phyloP scores from a whole-genome alignment of 1,284 basidiomycete genomes.

The Flammula alnicola region DNA sequence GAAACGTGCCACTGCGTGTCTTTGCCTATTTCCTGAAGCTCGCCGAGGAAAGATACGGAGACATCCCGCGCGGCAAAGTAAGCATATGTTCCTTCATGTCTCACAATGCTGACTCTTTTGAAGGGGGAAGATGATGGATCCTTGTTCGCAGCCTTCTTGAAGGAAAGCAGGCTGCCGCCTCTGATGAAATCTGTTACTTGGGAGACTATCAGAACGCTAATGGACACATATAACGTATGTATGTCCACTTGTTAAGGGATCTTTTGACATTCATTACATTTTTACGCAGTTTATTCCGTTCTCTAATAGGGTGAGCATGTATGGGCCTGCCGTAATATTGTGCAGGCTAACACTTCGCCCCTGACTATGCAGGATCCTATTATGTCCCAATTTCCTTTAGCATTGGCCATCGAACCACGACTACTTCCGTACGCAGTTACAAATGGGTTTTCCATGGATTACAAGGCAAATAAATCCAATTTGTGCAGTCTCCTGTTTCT shows the following conservation, averaged over 20 bases:
- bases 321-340: constrained; percentile 5
- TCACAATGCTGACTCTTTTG: constrained; percentile 13
- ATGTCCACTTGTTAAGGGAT: constrained; percentile 7
- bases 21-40: constrained; percentile 67
- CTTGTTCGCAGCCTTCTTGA: constrained; percentile 64
- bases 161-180: constrained; percentile 64
- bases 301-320: constrained; percentile 56
- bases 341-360: constrained; percentile 11
- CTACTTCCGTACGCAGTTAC: constrained; percentile 69
- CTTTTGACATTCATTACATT: constrained; percentile 8
- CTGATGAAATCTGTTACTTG: constrained; percentile 58
- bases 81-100: constrained; percentile 5
- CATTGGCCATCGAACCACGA: constrained; percentile 73
- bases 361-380: constrained; percentile 61
- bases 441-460: constrained; percentile 78
- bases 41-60: constrained; percentile 59
- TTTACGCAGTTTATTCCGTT: constrained; percentile 72
- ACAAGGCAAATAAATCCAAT: constrained; percentile 50
- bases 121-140: constrained; percentile 73
- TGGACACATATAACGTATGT: constrained; percentile 70
- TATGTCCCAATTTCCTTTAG: constrained; percentile 75
- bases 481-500: not conserved
- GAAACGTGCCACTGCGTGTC: constrained; percentile 59
- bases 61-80: constrained; percentile 67
- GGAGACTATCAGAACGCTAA: constrained; percentile 65